Base-by-base conservation (phyloP, 768 basidiomycete genomes). In the Collybia nuda region DNA sequence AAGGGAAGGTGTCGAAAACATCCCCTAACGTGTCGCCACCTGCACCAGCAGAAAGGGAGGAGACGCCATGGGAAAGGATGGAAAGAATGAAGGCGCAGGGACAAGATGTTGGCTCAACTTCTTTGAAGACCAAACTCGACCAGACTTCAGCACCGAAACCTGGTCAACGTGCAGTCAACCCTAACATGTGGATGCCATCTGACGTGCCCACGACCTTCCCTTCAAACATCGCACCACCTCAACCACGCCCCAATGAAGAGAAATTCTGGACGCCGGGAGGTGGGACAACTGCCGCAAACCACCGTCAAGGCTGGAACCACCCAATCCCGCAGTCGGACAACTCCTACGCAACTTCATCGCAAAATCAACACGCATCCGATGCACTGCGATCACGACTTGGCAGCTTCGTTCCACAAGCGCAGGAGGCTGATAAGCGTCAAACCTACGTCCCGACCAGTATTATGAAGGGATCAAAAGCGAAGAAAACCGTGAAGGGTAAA, bases 401-500 rank as follows among this genome's bases (percentile, higher is more conserved):
- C 41, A 21, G 51, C 45, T 38, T 45, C 37, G 46, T 46, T 37
- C 18, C 42, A 48, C 44, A 48, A 36, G 41, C 40, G 17, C 45
- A 45, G 23, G 29, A 55, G 39, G 37, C 48, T 2, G 40, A 23
- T 11, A 32, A 47, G 2, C 46, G 37, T n/a, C 37, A 47, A 17
- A 22, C 36, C 21, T 39, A 55, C 19, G 50, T 57, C 40, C 47
- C 39, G 12, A 47, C 52, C 5, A 47, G 51, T 14, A 55, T 54
- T 21, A 36, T 56, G 50, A 63, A 59, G 41, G 59, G 65, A 42
- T 43, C 55, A n/a, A 58, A 56, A 22, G 50, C 50, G 26, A 67
- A 65, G 57, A 65, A 66, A 45, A 55, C 50, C 0, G n/a, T 44
- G 19, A 74, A 71, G 42, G 50, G 57, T 4, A 71, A 69, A 55